A percentile compares a stretch with the other conserved stretches of the same genome.
These are phyloP conservation scores for Madurella fahalii DNA, from an alignment of 2,329 filamentous ascomycete genomes.

Conservation along the genomic window DNA sequence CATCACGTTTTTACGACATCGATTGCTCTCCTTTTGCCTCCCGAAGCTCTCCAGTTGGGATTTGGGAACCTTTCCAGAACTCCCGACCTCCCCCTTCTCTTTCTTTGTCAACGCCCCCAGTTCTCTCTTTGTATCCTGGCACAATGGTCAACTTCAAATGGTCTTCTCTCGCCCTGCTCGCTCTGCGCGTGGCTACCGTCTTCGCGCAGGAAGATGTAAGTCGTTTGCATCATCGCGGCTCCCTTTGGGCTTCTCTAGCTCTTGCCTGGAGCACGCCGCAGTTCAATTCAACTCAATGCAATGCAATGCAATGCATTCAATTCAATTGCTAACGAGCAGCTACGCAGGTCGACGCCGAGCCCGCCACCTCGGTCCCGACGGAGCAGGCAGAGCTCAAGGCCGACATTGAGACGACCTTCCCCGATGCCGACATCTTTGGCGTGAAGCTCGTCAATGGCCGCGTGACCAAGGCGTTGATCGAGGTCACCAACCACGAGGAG, in stretches of 20 bases:
- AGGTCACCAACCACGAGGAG: conserved; percentile 79
- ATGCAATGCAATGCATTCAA: conserved; percentile 1
- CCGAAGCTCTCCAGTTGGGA: conserved; percentile 12
- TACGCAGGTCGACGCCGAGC: conserved; percentile 22
- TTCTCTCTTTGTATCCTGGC: conserved; percentile 21
- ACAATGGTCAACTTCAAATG: conserved; percentile 72
- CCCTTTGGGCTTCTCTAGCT: not conserved
- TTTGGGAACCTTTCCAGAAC: conserved; percentile 10
- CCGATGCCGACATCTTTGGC: conserved; percentile 79
- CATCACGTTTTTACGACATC: conserved; percentile 18
- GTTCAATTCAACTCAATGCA: not conserved
- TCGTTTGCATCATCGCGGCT: conserved; percentile 30
- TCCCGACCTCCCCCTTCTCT: conserved; percentile 11
- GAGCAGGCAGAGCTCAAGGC: conserved; percentile 53
- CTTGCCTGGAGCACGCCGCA: too few species aligned
- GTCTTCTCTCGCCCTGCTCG: conserved; percentile 67
- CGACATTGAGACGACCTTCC: conserved; percentile 59
- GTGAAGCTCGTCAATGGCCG: conserved; percentile 93
- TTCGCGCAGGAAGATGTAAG: conserved; percentile 59
- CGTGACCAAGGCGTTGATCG: conserved; percentile 75
- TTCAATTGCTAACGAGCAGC: conserved; percentile 4
- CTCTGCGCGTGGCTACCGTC: conserved; percentile 62
- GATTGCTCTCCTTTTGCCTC: too few species aligned
- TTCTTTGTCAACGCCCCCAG: conserved; percentile 11
- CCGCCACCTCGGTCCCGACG: conserved; percentile 20